These are phyloP conservation scores for Macadamia tetraphylla DNA, from an alignment of 164 flowering plant genomes.

Conservation along the genomic window DNA sequence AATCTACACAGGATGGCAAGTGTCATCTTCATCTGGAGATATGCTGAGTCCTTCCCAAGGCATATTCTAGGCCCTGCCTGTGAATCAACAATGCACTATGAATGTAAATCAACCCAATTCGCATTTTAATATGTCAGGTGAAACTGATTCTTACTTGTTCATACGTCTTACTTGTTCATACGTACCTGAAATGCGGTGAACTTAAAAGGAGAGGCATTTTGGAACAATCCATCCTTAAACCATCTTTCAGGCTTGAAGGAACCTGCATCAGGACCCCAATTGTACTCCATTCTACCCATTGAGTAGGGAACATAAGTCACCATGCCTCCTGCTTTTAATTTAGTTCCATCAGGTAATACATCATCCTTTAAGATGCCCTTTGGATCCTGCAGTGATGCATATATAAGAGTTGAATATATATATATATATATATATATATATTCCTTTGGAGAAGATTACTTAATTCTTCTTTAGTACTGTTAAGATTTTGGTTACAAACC, in stretches of 20 bases:
- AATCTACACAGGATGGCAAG: constrained; percentile 79
- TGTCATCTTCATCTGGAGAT: constrained; percentile 95
- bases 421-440: too few relatives aligned
- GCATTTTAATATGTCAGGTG: background rate
- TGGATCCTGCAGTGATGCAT: constrained; percentile 49
- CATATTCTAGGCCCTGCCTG: constrained; percentile 98
- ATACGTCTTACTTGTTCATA: background rate
- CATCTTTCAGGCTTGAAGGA: constrained; percentile 83
- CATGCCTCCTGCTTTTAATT: constrained; percentile 84
- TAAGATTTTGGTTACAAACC: constrained; percentile 30
- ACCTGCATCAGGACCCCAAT: constrained; percentile 88
- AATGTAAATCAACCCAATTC: background rate
- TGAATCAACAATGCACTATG: background rate
- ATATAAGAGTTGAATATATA: background rate
- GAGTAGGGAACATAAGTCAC: constrained; percentile 95
- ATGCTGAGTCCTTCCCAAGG: constrained; percentile 94
- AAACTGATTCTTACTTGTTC: background rate
- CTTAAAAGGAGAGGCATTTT: constrained; percentile 83
- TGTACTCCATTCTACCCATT: constrained; percentile 96
- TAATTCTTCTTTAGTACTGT: too few relatives aligned
- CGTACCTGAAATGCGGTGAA: constrained; percentile 93
- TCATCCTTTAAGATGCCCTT: constrained; percentile 84
- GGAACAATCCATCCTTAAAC: constrained; percentile 83
- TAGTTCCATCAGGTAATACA: constrained; percentile 86
- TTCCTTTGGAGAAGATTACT: too few relatives aligned